phyloP scores from a whole-genome alignment of 164 flowering plant genomes.

The Cinnamomum micranthum region DNA sequence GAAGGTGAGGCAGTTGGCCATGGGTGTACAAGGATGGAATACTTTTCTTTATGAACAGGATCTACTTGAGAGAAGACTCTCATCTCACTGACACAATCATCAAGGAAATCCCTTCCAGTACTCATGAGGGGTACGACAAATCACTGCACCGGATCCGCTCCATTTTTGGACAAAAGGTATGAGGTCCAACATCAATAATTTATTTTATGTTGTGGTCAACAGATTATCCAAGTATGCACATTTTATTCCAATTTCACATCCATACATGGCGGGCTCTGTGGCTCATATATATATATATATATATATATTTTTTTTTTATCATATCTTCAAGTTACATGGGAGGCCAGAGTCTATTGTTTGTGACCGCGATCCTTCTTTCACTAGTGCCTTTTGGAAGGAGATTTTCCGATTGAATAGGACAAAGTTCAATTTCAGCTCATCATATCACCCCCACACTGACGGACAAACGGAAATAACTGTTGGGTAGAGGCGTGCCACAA shows the following conservation, averaged over 20 bases:
- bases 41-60: background rate
- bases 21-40: background rate
- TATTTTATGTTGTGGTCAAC: background rate
- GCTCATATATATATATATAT: too few species aligned
- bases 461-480: slow-evolving; percentile 3
- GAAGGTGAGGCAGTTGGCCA: background rate
- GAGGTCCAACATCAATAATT: background rate
- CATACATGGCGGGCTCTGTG: background rate
- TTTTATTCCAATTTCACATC: slow-evolving; percentile 4
- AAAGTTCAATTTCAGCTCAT: background rate
- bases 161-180: background rate
- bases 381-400: background rate
- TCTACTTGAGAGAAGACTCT: background rate
- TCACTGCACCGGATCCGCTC: background rate
- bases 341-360: background rate
- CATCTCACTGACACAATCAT: background rate
- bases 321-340: slow-evolving; percentile 1
- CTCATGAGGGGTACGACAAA: background rate
- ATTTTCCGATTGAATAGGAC: background rate
- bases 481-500: too few species aligned
- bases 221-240: slow-evolving; percentile 1
- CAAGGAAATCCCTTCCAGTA: background rate
- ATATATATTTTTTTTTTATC: slow-evolving; percentile 1
- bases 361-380: background rate
- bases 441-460: slow-evolving; percentile 1